Evolutionary conservation across 257 asterid genomes (phyloP).

Genomic region (Osmanthus fragrans): DNA sequence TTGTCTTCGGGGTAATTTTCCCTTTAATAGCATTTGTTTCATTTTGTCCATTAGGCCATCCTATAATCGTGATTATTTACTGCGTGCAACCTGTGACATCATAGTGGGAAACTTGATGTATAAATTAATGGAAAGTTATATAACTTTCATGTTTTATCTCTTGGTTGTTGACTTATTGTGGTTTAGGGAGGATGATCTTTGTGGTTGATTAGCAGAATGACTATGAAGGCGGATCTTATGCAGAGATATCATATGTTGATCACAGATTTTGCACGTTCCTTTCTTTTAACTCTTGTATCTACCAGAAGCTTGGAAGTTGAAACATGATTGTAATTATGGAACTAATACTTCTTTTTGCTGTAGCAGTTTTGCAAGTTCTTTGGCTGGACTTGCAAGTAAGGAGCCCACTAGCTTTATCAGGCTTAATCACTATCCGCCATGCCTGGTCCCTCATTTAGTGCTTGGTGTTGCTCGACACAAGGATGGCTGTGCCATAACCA

Average conservation of each 20-base stretch:
- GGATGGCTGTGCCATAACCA: conserved; percentile 53
- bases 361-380: conserved; percentile 81
- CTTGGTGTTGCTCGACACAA: conserved; percentile 65
- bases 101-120: conserved; percentile 1
- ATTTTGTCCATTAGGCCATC: conserved; percentile 1
- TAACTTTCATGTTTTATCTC: neutral
- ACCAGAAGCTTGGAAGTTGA: conserved; percentile 6
- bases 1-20: conserved; percentile 84
- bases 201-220: neutral
- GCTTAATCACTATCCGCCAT: conserved; percentile 57
- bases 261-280: neutral
- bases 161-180: neutral
- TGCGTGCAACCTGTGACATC: neutral
- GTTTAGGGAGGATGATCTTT: neutral
- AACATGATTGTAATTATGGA: conserved; percentile 6
- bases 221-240: neutral
- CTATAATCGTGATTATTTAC: neutral
- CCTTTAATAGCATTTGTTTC: conserved; percentile 18
- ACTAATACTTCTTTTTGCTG: conserved; percentile 11
- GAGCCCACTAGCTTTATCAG: conserved; percentile 42
- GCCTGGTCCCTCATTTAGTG: conserved; percentile 55
- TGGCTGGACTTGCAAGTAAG: conserved; percentile 69
- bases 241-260: neutral
- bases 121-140: neutral
- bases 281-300: neutral